These are phyloP conservation scores for Fusarium sp. DNA, from an alignment of 2,329 filamentous ascomycete species.

Conservation along the genomic window DNA sequence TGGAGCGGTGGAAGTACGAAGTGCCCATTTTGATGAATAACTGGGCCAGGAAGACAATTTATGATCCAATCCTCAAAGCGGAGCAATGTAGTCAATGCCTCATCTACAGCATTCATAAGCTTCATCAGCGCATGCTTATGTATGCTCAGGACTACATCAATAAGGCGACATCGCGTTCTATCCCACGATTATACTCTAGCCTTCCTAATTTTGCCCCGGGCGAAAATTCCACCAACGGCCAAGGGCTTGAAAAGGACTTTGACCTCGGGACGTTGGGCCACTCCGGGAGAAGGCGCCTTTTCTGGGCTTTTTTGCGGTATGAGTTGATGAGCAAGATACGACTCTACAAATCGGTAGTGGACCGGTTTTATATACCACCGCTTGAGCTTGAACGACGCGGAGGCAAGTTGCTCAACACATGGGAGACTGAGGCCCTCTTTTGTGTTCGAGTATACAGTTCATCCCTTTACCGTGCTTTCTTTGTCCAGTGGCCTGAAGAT, in stretches of 20 bases:
- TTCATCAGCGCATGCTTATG: slow-evolving; percentile 1
- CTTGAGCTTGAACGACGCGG: not conserved
- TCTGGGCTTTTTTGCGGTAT: slow-evolving; percentile 9
- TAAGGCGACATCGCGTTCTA: slow-evolving; percentile 3
- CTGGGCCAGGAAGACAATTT: not conserved
- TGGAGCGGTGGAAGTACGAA: not conserved
- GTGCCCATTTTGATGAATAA: not conserved
- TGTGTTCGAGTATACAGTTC: slow-evolving; percentile 3
- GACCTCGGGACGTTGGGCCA: not conserved
- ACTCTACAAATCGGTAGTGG: not conserved
- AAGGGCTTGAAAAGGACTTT: not conserved
- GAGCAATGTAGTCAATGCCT: not conserved
- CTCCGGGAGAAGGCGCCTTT: not conserved
- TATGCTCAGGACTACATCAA: slow-evolving; percentile 17
- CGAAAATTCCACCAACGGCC: no score
- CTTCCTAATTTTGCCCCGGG: not conserved
- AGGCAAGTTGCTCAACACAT: not conserved
- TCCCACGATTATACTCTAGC: not conserved
- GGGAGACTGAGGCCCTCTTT: slow-evolving; percentile 3
- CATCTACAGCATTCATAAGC: not conserved
- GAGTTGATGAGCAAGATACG: slow-evolving; percentile 9
- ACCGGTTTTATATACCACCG: not conserved
- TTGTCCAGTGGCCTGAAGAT: not conserved
- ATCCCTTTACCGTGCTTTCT: slow-evolving; percentile 2
- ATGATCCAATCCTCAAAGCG: not conserved